Base-by-base conservation (phyloP, 2,329 filamentous ascomycete species). In the Chaetomium sp. region DNA sequence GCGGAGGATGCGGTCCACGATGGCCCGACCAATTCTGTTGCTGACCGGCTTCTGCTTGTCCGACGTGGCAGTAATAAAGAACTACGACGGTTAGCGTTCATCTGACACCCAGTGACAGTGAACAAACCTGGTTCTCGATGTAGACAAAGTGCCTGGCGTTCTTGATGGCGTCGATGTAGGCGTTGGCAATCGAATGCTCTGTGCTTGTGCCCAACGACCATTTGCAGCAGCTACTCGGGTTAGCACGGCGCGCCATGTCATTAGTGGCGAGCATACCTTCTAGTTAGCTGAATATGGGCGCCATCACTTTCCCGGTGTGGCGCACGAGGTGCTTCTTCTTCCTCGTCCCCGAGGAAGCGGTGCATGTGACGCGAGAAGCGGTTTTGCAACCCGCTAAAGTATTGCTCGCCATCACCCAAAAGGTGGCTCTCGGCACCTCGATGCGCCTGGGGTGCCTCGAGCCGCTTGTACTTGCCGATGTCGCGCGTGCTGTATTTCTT, bases 41-140 rank as follows among this genome's bases (percentile, higher is more conserved):
- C 83, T 83, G 54, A 96, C 86, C 0, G 91, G 90, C 67, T 83
- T 83, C 74, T 93, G 90, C 63, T 87, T 79, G 61, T 90, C 83
- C 56, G 81, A 82, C 1, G 90, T 93, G 2, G 91, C 90, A 0
- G 91, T 95, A 77, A 95, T 95, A 81, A 95, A 95, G 80, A 95
- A 95, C 81, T 92, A 71, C 0, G 10, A 2, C 4, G 6, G 57
- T 71, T 62, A 72, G 54, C 6, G 16, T 4, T 1, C 21, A 25
- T 6, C 21, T 4, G 10, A 19, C 12, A 10, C 23, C 16, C 16
- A 19, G 10, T 1, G 12, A 7, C 19, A 3, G 3, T 4, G 9
- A 35, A 73, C 63, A 72, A 57, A 82, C 82, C 74, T 86, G 88
- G 72, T 93, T 93, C 75, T 93, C 90, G 42, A 93, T 92, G 75